Conservation (phyloP, 441 rosid species). For the Syzygium syzygioides region DNA sequence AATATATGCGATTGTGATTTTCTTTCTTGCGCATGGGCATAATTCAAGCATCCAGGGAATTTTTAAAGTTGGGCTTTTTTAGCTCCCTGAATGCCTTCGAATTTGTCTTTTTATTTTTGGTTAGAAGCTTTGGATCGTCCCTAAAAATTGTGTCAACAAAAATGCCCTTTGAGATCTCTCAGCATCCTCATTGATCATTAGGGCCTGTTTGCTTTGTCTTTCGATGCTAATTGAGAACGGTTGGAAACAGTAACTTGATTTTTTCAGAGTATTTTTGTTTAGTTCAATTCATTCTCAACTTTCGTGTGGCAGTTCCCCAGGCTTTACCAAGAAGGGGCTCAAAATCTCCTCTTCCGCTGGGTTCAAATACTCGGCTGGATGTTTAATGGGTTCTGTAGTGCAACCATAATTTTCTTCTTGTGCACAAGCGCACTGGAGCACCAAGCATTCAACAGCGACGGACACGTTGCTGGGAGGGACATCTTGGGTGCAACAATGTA, state of each 20-base stretch:
- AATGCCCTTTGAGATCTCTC: not conserved
- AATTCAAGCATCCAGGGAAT: not conserved
- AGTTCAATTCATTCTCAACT: not conserved
- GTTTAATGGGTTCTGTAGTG: slow-evolving; percentile 3
- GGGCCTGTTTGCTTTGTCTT: not conserved
- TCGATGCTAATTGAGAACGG: not conserved
- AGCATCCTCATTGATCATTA: not conserved
- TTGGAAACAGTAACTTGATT: not conserved
- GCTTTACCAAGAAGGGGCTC: slow-evolving; percentile 11
- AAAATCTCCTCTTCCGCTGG: slow-evolving; percentile 10
- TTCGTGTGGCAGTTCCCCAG: not conserved
- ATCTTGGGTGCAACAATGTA: not conserved
- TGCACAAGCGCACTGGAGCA: not conserved
- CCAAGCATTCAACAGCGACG: slow-evolving; percentile 7
- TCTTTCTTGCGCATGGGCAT: not conserved
- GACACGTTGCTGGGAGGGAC: not conserved
- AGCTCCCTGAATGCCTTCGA: not conserved
- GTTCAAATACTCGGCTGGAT: slow-evolving; percentile 1
- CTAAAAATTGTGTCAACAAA: not conserved
- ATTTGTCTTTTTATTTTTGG: not conserved
- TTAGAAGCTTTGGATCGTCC: not conserved
- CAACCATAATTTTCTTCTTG: slow-evolving; percentile 4
- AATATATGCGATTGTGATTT: not conserved
- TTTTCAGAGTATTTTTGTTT: not conserved
- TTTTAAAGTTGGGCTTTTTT: not conserved